Conservation (phyloP, 163 green algal species). For the Scenedesmus sp. region DNA sequence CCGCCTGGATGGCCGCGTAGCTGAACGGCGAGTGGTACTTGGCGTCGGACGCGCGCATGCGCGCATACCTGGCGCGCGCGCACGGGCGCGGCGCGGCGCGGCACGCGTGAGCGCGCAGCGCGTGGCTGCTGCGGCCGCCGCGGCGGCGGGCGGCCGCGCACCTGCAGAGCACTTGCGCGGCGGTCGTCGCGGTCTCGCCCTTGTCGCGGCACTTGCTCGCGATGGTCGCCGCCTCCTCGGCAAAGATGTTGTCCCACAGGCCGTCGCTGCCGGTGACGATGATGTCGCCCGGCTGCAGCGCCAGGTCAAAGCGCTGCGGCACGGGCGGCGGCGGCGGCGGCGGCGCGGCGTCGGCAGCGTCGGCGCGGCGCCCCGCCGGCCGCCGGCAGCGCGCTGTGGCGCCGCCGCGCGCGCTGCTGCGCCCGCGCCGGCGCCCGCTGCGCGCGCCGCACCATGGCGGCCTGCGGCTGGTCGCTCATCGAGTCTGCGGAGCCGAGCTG, state of each 20-base stretch:
- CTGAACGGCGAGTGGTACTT: slow-evolving; percentile 89
- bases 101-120: no score
- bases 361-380: no score
- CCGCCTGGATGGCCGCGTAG: slow-evolving; percentile 77
- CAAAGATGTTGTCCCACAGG: slow-evolving; percentile 94
- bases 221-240: slow-evolving; percentile 73
- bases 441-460: slow-evolving; percentile 65
- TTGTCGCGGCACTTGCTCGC: slow-evolving; percentile 45
- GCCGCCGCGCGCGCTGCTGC: no score
- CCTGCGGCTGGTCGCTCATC: slow-evolving; percentile 71
- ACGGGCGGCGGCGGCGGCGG: not conserved
- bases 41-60: slow-evolving; percentile 75
- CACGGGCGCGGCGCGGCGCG: no score
- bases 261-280: slow-evolving; percentile 88
- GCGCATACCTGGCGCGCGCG: slow-evolving; percentile 61
- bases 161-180: slow-evolving; percentile 43
- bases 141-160: slow-evolving; percentile 19
- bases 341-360: not conserved
- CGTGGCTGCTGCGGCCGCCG: no score
- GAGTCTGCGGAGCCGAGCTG: slow-evolving; percentile 84
- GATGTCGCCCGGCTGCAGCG: slow-evolving; percentile 78
- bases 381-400: no score
- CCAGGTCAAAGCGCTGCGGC: slow-evolving; percentile 70
- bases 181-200: slow-evolving; percentile 27
- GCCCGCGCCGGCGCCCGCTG: slow-evolving; percentile 24